A percentile compares a stretch with the other conserved stretches of the same genome.
phyloP scores from a whole-genome alignment of 2,329 filamentous ascomycete species.

The Aspergillus brasiliensis region DNA sequence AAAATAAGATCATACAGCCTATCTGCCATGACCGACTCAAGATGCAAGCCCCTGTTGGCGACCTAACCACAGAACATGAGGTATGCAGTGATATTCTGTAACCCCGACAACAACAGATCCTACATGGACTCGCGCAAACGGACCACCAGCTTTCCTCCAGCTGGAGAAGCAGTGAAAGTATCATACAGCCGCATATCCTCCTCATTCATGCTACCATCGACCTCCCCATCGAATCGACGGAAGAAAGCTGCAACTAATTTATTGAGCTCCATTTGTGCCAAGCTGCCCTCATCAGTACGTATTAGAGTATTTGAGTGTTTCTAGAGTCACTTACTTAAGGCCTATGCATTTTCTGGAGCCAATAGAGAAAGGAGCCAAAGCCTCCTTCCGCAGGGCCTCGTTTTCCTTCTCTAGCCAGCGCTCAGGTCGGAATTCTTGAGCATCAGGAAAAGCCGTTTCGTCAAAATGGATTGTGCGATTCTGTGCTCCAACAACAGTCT shows the following conservation, averaged over 20 bases:
- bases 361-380: not conserved
- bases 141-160: not conserved
- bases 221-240: not conserved
- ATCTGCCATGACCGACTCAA: too few relatives aligned
- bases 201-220: not conserved
- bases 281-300: not conserved
- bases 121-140: not conserved
- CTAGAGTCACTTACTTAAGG: not conserved
- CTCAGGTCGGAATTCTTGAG: not conserved
- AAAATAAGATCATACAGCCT: too few relatives aligned
- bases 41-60: too few relatives aligned
- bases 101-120: not conserved
- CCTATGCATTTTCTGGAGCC: not conserved
- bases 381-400: not conserved
- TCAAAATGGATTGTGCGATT: not conserved
- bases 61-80: not conserved
- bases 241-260: not conserved
- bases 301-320: not conserved
- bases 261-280: constrained; percentile 1
- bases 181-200: not conserved
- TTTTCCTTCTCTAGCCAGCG: not conserved
- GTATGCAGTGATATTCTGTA: not conserved
- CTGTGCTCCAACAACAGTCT: not conserved
- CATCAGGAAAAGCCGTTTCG: not conserved
- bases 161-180: not conserved